phyloP scores from a whole-genome alignment of 2,329 filamentous ascomycete genomes.

The Aspergillus sp. region DNA sequence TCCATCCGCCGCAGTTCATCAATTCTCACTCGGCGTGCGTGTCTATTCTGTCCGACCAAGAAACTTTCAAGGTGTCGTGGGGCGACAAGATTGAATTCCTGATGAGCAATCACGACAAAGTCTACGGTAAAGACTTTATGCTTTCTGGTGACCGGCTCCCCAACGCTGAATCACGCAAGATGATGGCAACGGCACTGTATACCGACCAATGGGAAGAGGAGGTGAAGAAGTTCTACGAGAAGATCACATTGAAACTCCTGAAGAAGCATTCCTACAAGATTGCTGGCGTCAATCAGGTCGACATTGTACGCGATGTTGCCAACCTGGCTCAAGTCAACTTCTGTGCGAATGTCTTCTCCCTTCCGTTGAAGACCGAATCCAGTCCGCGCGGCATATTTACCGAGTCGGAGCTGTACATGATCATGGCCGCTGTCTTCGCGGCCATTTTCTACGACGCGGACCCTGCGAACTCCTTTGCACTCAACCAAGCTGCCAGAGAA shows the following conservation, averaged over 20 bases:
- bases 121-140: conserved; percentile 48
- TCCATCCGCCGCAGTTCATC: conserved; percentile 39
- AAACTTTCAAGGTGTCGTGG: conserved; percentile 49
- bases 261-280: conserved; percentile 47
- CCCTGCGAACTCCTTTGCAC: conserved; percentile 51
- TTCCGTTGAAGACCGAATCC: conserved; percentile 55
- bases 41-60: conserved; percentile 42
- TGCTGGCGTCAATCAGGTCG: conserved; percentile 45
- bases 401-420: conserved; percentile 54
- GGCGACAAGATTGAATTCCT: conserved; percentile 46
- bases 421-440: conserved; percentile 54
- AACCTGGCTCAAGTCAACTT: conserved; percentile 57
- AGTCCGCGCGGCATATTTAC: conserved; percentile 53
- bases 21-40: conserved; percentile 47
- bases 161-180: conserved; percentile 43
- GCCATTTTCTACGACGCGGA: conserved; percentile 57
- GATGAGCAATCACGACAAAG: conserved; percentile 37
- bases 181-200: conserved; percentile 46
- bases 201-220: conserved; percentile 47
- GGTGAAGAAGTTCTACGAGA: conserved; percentile 49
- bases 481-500: conserved; percentile 49
- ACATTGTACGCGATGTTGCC: conserved; percentile 51
- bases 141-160: conserved; percentile 44
- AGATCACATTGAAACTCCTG: conserved; percentile 47
- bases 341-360: conserved; percentile 53